These are phyloP conservation scores for Wickerhamomyces canadensis DNA, from an alignment of 805 yeast genomes.

Conservation along the genomic window DNA sequence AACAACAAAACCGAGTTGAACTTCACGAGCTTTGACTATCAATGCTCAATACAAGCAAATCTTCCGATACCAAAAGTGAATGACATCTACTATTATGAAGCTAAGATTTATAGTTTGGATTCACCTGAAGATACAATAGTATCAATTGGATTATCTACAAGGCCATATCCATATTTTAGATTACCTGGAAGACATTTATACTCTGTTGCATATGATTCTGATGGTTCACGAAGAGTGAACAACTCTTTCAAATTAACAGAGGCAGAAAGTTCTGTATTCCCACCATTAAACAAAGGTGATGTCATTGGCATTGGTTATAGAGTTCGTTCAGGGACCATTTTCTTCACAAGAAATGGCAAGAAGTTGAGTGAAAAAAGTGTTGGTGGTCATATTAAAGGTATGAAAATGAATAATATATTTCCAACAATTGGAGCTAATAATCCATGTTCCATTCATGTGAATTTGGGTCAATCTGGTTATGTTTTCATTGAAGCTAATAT, in stretches of 20 bases:
- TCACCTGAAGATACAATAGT: conserved; percentile 45
- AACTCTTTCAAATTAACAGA: conserved; percentile 56
- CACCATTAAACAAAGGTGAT: conserved; percentile 71
- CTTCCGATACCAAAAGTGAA: conserved; percentile 47
- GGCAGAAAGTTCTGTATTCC: conserved; percentile 47
- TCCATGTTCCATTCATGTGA: conserved; percentile 78
- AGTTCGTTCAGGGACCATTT: conserved; percentile 75
- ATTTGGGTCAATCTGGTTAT: conserved; percentile 78
- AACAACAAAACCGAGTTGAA: conserved; percentile 31
- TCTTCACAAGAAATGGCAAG: conserved; percentile 93
- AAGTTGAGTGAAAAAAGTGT: conserved; percentile 75
- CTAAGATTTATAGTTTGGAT: conserved; percentile 58
- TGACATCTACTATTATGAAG: conserved; percentile 65
- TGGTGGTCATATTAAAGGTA: conserved; percentile 73
- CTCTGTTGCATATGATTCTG: conserved; percentile 83
- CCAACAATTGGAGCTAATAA: conserved; percentile 90
- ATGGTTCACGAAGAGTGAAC: conserved; percentile 73
- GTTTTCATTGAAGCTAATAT: conserved; percentile 82
- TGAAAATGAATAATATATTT: conserved; percentile 63
- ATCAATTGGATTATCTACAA: conserved; percentile 75
- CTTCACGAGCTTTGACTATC: conserved; percentile 30
- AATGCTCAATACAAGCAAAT: conserved; percentile 32
- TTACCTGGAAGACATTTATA: conserved; percentile 87
- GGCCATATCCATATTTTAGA: conserved; percentile 91
- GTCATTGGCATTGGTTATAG: conserved; percentile 90